These are phyloP conservation scores for Melastoma malabathricum DNA, from an alignment of 345 rosid species.

Conservation along the genomic window DNA sequence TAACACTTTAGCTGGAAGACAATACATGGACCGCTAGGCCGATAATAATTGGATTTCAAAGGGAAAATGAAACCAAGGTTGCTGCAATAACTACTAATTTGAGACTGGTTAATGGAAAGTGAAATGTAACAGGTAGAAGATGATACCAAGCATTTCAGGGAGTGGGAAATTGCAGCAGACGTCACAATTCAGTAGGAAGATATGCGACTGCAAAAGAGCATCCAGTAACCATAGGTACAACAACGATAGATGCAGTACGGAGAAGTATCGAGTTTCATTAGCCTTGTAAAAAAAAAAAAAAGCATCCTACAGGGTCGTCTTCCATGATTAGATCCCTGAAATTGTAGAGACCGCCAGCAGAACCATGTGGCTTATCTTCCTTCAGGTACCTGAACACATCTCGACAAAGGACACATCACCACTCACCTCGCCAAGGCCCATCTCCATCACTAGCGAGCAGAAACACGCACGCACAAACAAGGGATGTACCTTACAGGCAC, in stretches of 20 bases:
- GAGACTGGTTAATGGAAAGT: background rate
- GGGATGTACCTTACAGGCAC: slow-evolving; percentile 61
- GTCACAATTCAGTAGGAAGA: slow-evolving; percentile 85
- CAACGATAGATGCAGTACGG: no score
- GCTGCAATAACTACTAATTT: no score
- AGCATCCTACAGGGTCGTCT: slow-evolving; percentile 41
- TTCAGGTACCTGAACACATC: slow-evolving; percentile 35
- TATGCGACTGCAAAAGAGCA: slow-evolving; percentile 51
- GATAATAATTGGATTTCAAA: no score
- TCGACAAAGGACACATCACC: no score
- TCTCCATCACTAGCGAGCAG: no score
- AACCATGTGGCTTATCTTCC: slow-evolving; percentile 74
- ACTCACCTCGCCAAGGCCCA: no score
- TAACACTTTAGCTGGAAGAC: background rate
- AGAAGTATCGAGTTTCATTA: no score
- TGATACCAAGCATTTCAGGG: slow-evolving; percentile 66
- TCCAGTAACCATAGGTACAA: background rate
- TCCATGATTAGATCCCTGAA: slow-evolving; percentile 63
- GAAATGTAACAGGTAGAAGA: background rate
- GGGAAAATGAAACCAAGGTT: no score
- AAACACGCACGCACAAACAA: no score
- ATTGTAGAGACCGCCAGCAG: slow-evolving; percentile 69
- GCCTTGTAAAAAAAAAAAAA: no score
- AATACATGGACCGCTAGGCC: no score
- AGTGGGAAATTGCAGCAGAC: slow-evolving; percentile 95